Conservation (phyloP, 139 green algal species). For the Raphidocelis subcapitata region DNA sequence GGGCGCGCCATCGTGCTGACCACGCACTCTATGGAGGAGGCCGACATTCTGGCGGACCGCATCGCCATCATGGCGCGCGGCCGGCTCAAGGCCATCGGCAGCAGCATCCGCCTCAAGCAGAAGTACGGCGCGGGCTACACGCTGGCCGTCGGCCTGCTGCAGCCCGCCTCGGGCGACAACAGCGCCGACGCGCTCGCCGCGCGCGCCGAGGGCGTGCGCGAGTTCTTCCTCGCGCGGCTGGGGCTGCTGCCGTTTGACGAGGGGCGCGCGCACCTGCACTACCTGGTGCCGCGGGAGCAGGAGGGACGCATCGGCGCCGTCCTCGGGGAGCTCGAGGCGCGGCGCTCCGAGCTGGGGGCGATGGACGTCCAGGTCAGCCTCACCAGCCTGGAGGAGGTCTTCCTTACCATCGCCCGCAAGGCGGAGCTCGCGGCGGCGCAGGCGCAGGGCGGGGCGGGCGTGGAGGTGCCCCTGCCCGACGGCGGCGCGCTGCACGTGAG, state of each 20-base stretch:
- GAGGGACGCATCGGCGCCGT: slow-evolving; percentile 59
- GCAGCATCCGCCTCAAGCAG: slow-evolving; percentile 86
- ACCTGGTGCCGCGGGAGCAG: slow-evolving; percentile 52
- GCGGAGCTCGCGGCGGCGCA: slow-evolving; percentile 67
- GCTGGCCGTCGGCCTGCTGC: slow-evolving; percentile 20
- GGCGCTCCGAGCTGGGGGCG: slow-evolving; percentile 47
- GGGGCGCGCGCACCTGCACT: slow-evolving; percentile 61
- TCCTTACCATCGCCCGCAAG: slow-evolving; percentile 76
- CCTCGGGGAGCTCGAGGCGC: slow-evolving; percentile 57
- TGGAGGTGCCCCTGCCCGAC: slow-evolving; percentile 35
- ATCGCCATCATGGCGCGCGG: slow-evolving; percentile 95
- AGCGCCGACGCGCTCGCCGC: slow-evolving; percentile 7
- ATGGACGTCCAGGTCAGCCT: slow-evolving; percentile 72
- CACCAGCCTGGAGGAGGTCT: slow-evolving; percentile 80
- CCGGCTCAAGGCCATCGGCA: slow-evolving; percentile 78
- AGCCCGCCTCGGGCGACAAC: neutral
- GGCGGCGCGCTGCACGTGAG: slow-evolving; percentile 44
- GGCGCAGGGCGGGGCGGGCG: slow-evolving; percentile 27
- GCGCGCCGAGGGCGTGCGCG: slow-evolving; percentile 39
- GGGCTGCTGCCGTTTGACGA: slow-evolving; percentile 59
- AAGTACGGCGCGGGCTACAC: slow-evolving; percentile 85
- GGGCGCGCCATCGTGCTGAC: slow-evolving; percentile 88
- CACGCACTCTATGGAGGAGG: slow-evolving; percentile 97
- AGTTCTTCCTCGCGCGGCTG: slow-evolving; percentile 43
- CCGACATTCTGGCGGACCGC: slow-evolving; percentile 90